Percentiles rank a stretch among this genome's conserved stretches.
Evolutionary conservation across 129 eudicot genomes (phyloP).

Genomic region (Ambrosia trifida): DNA sequence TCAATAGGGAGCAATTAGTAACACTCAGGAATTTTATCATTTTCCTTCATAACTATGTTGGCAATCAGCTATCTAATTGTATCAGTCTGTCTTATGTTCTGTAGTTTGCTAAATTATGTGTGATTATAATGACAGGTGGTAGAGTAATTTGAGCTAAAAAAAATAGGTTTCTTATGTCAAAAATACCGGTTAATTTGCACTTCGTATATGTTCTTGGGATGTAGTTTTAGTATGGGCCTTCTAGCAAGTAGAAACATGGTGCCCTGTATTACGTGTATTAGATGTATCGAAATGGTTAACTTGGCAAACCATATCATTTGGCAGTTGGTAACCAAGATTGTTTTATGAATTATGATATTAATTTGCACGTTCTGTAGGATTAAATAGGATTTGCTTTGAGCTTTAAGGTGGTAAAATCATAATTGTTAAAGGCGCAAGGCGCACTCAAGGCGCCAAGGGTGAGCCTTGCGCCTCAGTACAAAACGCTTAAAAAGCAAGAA

Average conservation of each 20-base stretch:
- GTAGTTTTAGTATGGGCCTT: conserved; percentile 7
- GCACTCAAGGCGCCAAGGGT: too few species aligned
- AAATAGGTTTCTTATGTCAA: too few species aligned
- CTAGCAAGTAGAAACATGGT: background rate
- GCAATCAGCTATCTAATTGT: background rate
- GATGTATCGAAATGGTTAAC: conserved; percentile 12
- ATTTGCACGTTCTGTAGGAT: background rate
- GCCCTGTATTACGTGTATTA: background rate
- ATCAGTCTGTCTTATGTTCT: background rate
- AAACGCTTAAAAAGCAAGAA: too few species aligned
- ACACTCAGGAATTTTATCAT: too few species aligned
- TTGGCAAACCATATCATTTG: background rate
- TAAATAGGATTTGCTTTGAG: background rate
- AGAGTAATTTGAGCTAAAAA: conserved; percentile 14
- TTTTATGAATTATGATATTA: background rate
- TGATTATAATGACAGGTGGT: background rate
- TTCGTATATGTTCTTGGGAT: conserved; percentile 1
- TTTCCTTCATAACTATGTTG: background rate
- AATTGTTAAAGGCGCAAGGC: too few species aligned
- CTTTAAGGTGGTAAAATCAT: background rate
- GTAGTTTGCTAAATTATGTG: background rate
- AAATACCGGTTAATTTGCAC: too few species aligned
- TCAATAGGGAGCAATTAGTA: too few species aligned
- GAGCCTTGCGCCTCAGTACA: too few species aligned
- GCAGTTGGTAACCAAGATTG: background rate